Base-by-base conservation (phyloP, 75 land plant genomes). In the Pinus taeda region DNA sequence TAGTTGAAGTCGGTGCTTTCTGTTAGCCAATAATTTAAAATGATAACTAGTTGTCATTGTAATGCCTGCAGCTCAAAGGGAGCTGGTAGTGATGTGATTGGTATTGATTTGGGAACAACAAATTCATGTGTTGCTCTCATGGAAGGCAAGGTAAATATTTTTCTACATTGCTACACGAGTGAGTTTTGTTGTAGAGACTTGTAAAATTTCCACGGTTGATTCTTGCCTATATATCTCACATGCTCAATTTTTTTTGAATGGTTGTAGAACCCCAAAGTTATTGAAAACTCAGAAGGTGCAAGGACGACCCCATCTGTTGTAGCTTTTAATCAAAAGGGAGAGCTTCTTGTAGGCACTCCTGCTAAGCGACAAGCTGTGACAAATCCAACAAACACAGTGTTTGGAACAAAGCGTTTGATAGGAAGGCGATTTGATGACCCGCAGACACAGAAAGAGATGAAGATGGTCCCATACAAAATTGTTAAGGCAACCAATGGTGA, bases 331-430 rank as follows among this genome's bases (percentile, higher is more conserved):
- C 82, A 69, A 58, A 87, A 92, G 58, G 91, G 90, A 42, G 93
- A 92, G 79, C 78, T 85, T 2, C 82, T 92, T 21, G 91, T 89
- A 0, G 93, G 93, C 36, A 89, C 87, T 17, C 93, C 93, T 55
- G 92, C 93, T n/a, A 92, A 92, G 39, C 82, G 93, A 26, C 93
- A 92, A 77, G 92, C 93, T 15, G 90, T 92, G 49, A 92, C 91
- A n/a, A 92, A 92, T 70, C 89, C 93, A 3, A 72, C 80, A 22
- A 92, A 92, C 65, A 92, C 90, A 6, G 14, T 92, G 4, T 92
- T 89, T 83, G 93, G 90, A 26, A 87, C 89, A 60, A 92, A 92
- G 80, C 85, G 93, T 57, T 74, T 92, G 39, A 92, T 89, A 55
- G 93, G 93, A 14, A 79, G 93, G 29, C 87, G 79, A 21, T 91